Evolutionary conservation across 1,139 yeast genomes (phyloP).

Genomic region (Sugiyamaella pinicola): DNA sequence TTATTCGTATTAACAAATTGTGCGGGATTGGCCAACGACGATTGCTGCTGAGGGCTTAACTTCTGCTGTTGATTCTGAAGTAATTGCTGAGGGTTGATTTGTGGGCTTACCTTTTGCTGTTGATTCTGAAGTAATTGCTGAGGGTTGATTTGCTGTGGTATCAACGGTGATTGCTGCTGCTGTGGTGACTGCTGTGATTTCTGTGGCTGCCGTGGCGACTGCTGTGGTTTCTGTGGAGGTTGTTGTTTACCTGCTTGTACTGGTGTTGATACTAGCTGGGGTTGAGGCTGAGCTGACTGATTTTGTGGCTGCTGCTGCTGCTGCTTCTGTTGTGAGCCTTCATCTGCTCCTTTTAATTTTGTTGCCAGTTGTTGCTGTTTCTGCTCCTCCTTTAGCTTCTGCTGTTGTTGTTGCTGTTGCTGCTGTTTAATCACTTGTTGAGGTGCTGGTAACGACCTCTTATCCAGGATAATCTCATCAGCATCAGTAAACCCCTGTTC

Average conservation of each 20-base stretch:
- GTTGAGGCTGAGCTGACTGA: background rate
- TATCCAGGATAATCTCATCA: constrained; percentile 47
- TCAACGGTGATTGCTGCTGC: background rate
- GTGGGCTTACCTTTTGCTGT: constrained; percentile 8
- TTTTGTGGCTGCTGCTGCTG: constrained; percentile 13
- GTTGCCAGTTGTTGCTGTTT: constrained; percentile 3
- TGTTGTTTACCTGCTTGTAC: too few species aligned
- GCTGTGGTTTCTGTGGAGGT: too few species aligned
- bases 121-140: constrained; percentile 11
- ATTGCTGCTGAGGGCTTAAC: constrained; percentile 21
- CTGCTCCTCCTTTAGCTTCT: background rate
- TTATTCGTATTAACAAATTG: too few species aligned
- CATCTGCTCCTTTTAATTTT: constrained; percentile 12
- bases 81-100: constrained; percentile 6
- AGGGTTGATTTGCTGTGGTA: constrained; percentile 9
- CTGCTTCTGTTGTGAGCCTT: constrained; percentile 19
- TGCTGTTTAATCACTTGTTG: constrained; percentile 23
- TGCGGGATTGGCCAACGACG: too few species aligned
- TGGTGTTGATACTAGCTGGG: too few species aligned
- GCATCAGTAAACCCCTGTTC: constrained; percentile 57
- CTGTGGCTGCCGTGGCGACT: constrained; percentile 11
- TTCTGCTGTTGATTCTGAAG: constrained; percentile 8
- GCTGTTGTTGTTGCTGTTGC: constrained; percentile 6
- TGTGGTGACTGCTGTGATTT: background rate
- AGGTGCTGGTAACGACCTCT: constrained; percentile 30